Evolutionary conservation across 192 early-diverging fungal genomes (phyloP).

Genomic region (Phlyctochytrium planicorne): DNA sequence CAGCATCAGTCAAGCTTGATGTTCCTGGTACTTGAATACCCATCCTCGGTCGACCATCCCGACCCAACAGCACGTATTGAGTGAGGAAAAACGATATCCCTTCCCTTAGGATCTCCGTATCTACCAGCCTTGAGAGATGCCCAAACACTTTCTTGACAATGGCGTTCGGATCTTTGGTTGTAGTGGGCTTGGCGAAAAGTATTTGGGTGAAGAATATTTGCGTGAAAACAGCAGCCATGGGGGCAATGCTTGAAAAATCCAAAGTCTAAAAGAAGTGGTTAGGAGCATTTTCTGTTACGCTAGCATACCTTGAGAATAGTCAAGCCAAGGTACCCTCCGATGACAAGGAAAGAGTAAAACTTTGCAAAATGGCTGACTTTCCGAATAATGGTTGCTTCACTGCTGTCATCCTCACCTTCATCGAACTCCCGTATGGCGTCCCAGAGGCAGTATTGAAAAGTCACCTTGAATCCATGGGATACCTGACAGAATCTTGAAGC

Average conservation of each 20-base stretch:
- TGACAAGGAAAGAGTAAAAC: conserved; percentile 79
- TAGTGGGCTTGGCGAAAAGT: conserved; percentile 19
- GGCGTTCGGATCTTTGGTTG: conserved; percentile 12
- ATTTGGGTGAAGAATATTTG: conserved; percentile 72
- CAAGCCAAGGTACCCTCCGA: conserved; percentile 67
- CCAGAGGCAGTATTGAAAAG: conserved; percentile 94
- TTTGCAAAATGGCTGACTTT: conserved; percentile 82
- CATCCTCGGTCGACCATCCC: conserved; percentile 55
- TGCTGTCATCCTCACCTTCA: conserved; percentile 69
- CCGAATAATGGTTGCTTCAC: conserved; percentile 51
- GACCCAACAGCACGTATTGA: conserved; percentile 63
- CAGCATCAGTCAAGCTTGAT: not conserved
- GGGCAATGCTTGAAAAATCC: conserved; percentile 68
- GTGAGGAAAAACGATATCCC: conserved; percentile 84
- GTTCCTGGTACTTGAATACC: conserved; percentile 35
- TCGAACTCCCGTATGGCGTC: conserved; percentile 73
- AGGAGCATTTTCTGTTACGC: too few relatives aligned
- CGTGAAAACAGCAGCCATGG: conserved; percentile 63
- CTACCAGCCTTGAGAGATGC: conserved; percentile 11
- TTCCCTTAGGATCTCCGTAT: conserved; percentile 63
- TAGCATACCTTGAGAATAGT: conserved; percentile 76
- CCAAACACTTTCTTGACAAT: conserved; percentile 25
- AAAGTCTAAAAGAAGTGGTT: conserved; percentile 52
- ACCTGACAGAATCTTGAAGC: conserved; percentile 75
- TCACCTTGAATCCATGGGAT: conserved; percentile 80